Conservation (phyloP, 2,329 filamentous ascomycete genomes). For the Diaporthe citriasiana region DNA sequence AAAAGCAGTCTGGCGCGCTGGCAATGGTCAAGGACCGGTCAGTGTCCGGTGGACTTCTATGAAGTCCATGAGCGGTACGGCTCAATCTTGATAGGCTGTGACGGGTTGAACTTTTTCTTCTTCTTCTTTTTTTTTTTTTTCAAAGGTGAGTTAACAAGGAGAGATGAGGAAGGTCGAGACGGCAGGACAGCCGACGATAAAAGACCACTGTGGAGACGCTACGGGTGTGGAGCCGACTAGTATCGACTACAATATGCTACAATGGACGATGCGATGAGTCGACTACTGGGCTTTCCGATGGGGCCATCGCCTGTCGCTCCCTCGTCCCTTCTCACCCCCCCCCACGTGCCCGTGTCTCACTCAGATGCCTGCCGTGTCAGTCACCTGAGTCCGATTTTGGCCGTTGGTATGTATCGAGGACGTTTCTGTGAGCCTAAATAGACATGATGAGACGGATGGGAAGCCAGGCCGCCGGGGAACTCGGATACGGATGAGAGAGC, state of each 20-base stretch:
- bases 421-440: slow-evolving; percentile 7
- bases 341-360: slow-evolving; percentile 32
- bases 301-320: background rate
- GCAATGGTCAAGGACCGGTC: background rate
- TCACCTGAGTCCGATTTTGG: slow-evolving; percentile 7
- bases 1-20: slow-evolving; percentile 8
- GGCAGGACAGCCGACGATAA: background rate
- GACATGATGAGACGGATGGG: slow-evolving; percentile 8
- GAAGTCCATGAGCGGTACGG: background rate
- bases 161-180: slow-evolving; percentile 29
- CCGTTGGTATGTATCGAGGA: background rate
- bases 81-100: background rate
- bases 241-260: background rate
- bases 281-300: background rate
- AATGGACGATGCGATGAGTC: background rate
- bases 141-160: background rate
- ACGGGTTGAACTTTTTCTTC: background rate
- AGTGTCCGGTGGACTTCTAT: background rate
- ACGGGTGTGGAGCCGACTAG: background rate
- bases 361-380: slow-evolving; percentile 21
- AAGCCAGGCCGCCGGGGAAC: slow-evolving; percentile 6
- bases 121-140: background rate
- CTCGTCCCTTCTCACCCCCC: background rate
- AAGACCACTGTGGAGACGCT: slow-evolving; percentile 20
- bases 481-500: background rate